phyloP scores from a whole-genome alignment of 1,139 yeast genomes.

The Scheffersomyces segobiensis region DNA sequence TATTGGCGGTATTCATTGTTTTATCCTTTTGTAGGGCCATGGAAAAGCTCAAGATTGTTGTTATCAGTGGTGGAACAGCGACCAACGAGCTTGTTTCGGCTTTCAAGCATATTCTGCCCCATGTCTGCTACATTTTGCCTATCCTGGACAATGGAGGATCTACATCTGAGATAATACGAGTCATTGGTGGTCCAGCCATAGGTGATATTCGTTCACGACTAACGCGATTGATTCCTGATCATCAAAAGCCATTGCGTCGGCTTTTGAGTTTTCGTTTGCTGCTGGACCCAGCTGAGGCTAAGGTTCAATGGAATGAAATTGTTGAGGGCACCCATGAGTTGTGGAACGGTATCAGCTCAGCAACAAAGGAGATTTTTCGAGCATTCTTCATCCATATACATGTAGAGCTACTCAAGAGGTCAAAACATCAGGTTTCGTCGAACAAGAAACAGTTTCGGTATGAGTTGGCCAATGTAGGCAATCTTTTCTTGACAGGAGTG shows the following conservation, averaged over 20 bases:
- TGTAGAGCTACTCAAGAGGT: conserved; percentile 70
- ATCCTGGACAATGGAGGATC: conserved; percentile 95
- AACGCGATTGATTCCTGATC: conserved; percentile 63
- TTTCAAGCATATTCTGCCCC: conserved; percentile 40
- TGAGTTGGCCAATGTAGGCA: conserved; percentile 83
- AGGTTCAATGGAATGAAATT: conserved; percentile 70
- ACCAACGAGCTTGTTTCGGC: conserved; percentile 61
- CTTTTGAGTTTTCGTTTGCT: conserved; percentile 66
- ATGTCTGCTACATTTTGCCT: conserved; percentile 70
- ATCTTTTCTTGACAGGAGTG: conserved; percentile 79
- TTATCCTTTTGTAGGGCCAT: neutral
- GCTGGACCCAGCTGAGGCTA: conserved; percentile 53
- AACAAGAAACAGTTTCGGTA: conserved; percentile 58
- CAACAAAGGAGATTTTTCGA: conserved; percentile 72
- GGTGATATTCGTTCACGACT: conserved; percentile 88
- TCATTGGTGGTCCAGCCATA: conserved; percentile 92
- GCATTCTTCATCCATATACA: conserved; percentile 80
- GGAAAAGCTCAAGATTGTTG: conserved; percentile 28
- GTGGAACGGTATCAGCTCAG: conserved; percentile 64
- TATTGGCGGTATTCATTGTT: neutral
- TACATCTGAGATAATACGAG: conserved; percentile 85
- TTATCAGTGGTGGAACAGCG: conserved; percentile 77
- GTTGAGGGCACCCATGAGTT: conserved; percentile 77
- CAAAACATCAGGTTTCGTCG: conserved; percentile 48
- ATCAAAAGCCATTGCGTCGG: conserved; percentile 41